phyloP scores from a whole-genome alignment of 345 rosid species.

The Rubroshorea leprosula region DNA sequence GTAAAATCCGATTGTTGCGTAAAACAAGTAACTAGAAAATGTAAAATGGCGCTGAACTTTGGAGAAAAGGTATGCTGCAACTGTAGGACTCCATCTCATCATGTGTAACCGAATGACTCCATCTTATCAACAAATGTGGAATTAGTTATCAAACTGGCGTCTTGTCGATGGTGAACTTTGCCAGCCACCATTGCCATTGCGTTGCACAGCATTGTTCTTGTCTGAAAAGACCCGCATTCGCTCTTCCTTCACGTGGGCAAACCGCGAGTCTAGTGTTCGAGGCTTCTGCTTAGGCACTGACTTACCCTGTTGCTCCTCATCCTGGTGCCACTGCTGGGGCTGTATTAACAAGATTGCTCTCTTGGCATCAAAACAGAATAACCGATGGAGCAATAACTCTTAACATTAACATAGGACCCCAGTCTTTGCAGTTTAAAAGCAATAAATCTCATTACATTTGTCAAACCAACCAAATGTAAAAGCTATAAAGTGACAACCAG shows the following conservation, averaged over 20 bases:
- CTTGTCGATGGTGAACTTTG: slow-evolving; percentile 53
- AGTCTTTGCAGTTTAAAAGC: too few relatives aligned
- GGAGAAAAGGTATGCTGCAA: background rate
- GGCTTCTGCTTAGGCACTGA: slow-evolving; percentile 44
- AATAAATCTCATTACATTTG: too few relatives aligned
- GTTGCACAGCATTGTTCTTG: slow-evolving; percentile 26
- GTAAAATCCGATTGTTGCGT: too few relatives aligned
- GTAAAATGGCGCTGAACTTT: background rate
- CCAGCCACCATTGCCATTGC: slow-evolving; percentile 23
- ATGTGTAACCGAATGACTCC: background rate
- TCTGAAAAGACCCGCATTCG: slow-evolving; percentile 40
- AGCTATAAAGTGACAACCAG: too few relatives aligned
- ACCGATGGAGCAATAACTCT: background rate
- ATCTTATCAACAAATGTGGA: background rate
- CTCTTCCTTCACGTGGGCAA: slow-evolving; percentile 83
- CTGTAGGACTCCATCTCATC: background rate
- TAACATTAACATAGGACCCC: too few relatives aligned
- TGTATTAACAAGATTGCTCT: background rate
- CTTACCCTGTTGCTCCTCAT: slow-evolving; percentile 28
- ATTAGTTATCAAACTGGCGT: slow-evolving; percentile 44
- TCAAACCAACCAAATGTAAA: too few relatives aligned
- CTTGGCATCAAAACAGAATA: slow-evolving; percentile 1
- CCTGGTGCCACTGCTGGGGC: slow-evolving; percentile 28
- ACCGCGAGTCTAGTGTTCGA: slow-evolving; percentile 70
- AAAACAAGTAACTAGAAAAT: background rate